phyloP scores from a whole-genome alignment of 78 protist species.

The Protostelium mycophagum region DNA sequence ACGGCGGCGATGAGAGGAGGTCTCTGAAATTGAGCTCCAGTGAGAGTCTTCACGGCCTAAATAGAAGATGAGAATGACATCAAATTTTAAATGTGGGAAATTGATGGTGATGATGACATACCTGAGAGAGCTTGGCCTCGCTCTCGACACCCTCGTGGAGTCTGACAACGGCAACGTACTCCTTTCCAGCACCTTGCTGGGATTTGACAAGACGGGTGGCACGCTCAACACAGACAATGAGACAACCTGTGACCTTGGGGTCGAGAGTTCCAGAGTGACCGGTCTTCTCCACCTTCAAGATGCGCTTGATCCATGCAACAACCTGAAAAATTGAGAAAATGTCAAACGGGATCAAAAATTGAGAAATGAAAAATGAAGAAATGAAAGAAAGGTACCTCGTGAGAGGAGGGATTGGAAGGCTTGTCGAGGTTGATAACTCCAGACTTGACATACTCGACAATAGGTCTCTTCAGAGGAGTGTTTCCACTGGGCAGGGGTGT shows the following conservation, averaged over 20 bases:
- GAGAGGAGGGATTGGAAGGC: slow-evolving; percentile 99
- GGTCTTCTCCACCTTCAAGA: slow-evolving; percentile 94
- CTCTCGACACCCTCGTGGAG: slow-evolving; percentile 86
- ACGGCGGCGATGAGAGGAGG: slow-evolving; percentile 98
- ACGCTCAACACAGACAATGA: slow-evolving; percentile 96
- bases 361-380: not conserved
- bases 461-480: slow-evolving; percentile 94
- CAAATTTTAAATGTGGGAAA: not conserved
- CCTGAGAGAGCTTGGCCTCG: slow-evolving; percentile 30
- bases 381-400: slow-evolving; percentile 72
- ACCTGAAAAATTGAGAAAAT: slow-evolving; percentile 60
- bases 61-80: not conserved
- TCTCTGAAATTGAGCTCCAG: slow-evolving; percentile 99
- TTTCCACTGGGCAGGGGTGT: slow-evolving; percentile 95
- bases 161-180: slow-evolving; percentile 94
- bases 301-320: slow-evolving; percentile 96
- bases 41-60: slow-evolving; percentile 82
- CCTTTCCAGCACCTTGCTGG: slow-evolving; percentile 98
- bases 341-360: not conserved
- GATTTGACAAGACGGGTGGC: slow-evolving; percentile 99
- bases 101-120: slow-evolving; percentile 6
- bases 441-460: slow-evolving; percentile 87
- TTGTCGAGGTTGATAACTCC: slow-evolving; percentile 99
- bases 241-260: slow-evolving; percentile 99
- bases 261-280: slow-evolving; percentile 99